phyloP scores from a whole-genome alignment of 1,284 basidiomycete species.

The Melampsora occidentalis region DNA sequence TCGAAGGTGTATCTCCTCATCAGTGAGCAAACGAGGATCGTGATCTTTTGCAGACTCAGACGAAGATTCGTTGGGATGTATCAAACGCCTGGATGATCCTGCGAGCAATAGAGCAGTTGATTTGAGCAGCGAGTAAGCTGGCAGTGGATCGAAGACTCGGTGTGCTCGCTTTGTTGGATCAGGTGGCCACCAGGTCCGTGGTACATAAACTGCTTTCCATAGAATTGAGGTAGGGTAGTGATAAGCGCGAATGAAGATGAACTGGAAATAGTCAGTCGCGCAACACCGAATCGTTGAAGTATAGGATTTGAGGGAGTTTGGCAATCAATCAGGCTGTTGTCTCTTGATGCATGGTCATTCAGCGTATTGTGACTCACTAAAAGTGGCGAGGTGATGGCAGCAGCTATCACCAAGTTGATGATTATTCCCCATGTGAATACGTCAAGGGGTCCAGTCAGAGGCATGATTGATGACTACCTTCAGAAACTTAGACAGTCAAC shows the following conservation, averaged over 20 bases:
- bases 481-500: too few relatives aligned
- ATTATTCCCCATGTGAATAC: neutral
- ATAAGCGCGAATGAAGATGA: constrained; percentile 18
- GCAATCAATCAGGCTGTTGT: neutral
- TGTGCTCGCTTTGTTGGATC: constrained; percentile 13
- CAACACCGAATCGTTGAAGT: neutral
- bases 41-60: neutral
- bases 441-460: too few relatives aligned
- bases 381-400: neutral
- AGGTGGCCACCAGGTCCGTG: constrained; percentile 30
- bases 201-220: constrained; percentile 28
- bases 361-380: neutral
- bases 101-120: constrained; percentile 11
- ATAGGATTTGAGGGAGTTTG: neutral
- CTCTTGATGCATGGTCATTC: neutral
- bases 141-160: constrained; percentile 17
- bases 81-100: neutral
- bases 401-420: neutral
- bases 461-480: too few relatives aligned
- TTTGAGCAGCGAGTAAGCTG: constrained; percentile 11
- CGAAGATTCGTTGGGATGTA: neutral
- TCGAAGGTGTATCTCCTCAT: constrained; percentile 35
- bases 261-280: neutral
- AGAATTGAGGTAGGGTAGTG: constrained; percentile 5
- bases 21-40: constrained; percentile 1